These are phyloP conservation scores for Cryptomeria japonica DNA, from an alignment of 75 land plant genomes.

Conservation along the genomic window DNA sequence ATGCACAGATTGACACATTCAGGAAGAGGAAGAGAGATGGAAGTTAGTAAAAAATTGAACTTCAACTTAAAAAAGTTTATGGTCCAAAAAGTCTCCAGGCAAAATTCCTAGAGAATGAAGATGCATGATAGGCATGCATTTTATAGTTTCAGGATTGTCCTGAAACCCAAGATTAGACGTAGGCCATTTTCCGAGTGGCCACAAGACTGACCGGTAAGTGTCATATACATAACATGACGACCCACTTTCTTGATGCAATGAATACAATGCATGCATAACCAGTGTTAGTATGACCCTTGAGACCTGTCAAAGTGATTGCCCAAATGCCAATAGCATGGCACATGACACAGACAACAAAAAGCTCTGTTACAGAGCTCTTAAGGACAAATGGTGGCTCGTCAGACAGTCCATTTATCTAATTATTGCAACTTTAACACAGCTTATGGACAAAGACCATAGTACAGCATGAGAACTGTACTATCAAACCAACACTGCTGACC, in stretches of 20 bases:
- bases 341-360: not conserved
- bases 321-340: not conserved
- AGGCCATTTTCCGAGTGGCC: not conserved
- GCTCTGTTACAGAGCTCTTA: conserved; percentile 8
- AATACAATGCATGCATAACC: conserved; percentile 2
- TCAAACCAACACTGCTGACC: not conserved
- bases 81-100: not conserved
- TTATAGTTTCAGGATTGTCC: not conserved
- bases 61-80: not conserved
- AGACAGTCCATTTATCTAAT: conserved; percentile 5
- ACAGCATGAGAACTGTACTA: conserved; percentile 14
- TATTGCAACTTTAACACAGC: not conserved
- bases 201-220: not conserved
- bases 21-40: not conserved
- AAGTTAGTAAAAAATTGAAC: not conserved
- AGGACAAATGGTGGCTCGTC: not conserved
- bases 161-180: not conserved
- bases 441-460: conserved; percentile 13
- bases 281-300: conserved; percentile 3
- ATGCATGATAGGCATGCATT: not conserved
- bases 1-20: conserved; percentile 4
- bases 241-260: conserved; percentile 3
- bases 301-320: not conserved
- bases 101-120: not conserved
- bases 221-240: not conserved